Conservation (phyloP, 345 rosid genomes). For the Brassica carinata region DNA sequence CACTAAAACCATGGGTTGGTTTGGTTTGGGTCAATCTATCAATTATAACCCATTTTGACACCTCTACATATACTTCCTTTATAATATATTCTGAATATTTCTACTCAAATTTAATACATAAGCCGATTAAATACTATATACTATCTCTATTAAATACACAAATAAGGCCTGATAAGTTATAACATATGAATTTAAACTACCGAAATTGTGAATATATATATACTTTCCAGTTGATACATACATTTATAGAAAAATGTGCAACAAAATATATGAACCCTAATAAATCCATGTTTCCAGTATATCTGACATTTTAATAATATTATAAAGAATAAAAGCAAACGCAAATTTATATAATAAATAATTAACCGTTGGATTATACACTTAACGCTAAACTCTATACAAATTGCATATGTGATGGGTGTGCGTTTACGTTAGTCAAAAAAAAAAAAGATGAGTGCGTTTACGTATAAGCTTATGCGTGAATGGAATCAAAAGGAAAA, state of each 20-base stretch:
- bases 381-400: background rate
- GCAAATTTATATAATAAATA: background rate
- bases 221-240: no score
- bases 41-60: no score
- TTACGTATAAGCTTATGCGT: constrained; percentile 21
- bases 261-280: background rate
- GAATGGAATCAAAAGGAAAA: constrained; percentile 33
- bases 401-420: constrained; percentile 23
- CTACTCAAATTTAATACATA: background rate
- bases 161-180: background rate
- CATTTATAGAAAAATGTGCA: background rate
- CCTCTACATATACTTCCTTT: background rate
- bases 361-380: background rate
- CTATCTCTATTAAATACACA: background rate
- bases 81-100: background rate
- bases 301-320: background rate
- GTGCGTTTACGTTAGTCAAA: no score
- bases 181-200: background rate
- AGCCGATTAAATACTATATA: background rate
- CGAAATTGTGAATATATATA: background rate
- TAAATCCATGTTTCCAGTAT: background rate
- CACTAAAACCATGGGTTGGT: no score
- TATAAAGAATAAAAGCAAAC: background rate
- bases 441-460: no score
- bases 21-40: no score